Base-by-base conservation (phyloP, 1,139 yeast species). In the Saccharomyces hybrid region DNA sequence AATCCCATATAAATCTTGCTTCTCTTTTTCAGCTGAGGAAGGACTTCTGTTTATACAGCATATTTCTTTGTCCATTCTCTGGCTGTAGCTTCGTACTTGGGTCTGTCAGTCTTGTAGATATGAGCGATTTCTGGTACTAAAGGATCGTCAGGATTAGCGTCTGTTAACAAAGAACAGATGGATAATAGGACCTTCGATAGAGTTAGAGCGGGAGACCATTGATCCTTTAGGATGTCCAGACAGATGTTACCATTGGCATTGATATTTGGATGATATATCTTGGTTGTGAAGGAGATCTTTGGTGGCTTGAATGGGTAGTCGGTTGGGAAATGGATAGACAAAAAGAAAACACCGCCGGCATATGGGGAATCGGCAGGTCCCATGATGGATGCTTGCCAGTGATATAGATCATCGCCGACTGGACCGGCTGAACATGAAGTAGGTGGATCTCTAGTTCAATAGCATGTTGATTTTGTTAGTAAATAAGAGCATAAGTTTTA, bases 361-460 rank as follows among this genome's bases (percentile, higher is more conserved):
- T 88, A 89, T 63, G 96, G 96, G 53, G 95, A 85, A 74, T 89
- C 96, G 62, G 93, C 80, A 51, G 96, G 96, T 49, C 96, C 96
- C 93, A 89, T 87, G 72, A 89, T 89, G 56, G 96, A 88, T 50
- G 96, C 96, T 75, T 89, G 96, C 96, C 96, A 89, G 79, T 88
- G 96, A 76, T 85, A 89, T 71, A 89, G 79, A 71, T 89, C 96
- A 68, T 93, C 98, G 55, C 97, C 97, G 52, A 89, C 95, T 66
- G 99, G 99, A 52, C 99, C 99, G 9, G 99, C 99, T 46, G 98
- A 90, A 76, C 99, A 95, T 51, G 97, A 90, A 57, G 98, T 88
- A 68, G 99, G 99, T 61, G 99, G 99, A 73, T 93, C 99, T 81
- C 96, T 88, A 61, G 3, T 38, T 38, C 25, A 38, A 38, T 38